Evolutionary conservation across 2,329 filamentous ascomycete species (phyloP), one percentile per base, ranked within the genome.

Genomic region (Alternaria atra): DNA sequence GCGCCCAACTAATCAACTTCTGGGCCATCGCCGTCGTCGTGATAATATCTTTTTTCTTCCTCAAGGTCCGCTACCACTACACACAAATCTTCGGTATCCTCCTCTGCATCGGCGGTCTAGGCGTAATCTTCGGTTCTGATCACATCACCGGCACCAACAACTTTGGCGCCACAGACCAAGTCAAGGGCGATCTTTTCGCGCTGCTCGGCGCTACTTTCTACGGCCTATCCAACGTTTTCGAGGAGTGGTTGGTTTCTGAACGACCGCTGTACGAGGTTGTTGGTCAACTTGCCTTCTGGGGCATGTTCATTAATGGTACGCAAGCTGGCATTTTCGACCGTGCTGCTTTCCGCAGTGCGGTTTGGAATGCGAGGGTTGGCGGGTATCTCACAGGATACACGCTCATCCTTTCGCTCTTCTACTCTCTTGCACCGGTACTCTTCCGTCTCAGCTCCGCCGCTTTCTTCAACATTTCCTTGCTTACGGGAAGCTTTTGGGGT

Each of bases 401-500:
- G 0, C 80, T 97, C 17, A 89, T 90, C 61, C 85, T 99, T 23
- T 84, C 86, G 55, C 81, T 95, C 61, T 99, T 99, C 81, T 99
- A 99, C 83, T 89, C 89, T 7, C 84, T 95, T 3, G 93, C 91
- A 0, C 95, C 95, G 0, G 82, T 98, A 55, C 86, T 99, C 65
- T 90, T 98, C 80, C 92, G 95, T 67, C 91, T 98, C 82, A 91
- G 91, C 29, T 91, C 88, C 15, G 95, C 95, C 3, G 94, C 94
- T 20, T 97, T 99, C 81, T 96, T 97, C 84, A 97, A 99, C 80
- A 97, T 98, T 73, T 94, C 91, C 7, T 84, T 99, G 67, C 84
- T 99, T 61, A 98, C 95, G 2, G 92, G 90, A 71, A 97, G 97
- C 81, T 98, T 98, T 82, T 99, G 95, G 95, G 94, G 93, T 67